Evolutionary conservation across 1,139 yeast species (phyloP).

Genomic region (Blastobotrys illinoisensis): DNA sequence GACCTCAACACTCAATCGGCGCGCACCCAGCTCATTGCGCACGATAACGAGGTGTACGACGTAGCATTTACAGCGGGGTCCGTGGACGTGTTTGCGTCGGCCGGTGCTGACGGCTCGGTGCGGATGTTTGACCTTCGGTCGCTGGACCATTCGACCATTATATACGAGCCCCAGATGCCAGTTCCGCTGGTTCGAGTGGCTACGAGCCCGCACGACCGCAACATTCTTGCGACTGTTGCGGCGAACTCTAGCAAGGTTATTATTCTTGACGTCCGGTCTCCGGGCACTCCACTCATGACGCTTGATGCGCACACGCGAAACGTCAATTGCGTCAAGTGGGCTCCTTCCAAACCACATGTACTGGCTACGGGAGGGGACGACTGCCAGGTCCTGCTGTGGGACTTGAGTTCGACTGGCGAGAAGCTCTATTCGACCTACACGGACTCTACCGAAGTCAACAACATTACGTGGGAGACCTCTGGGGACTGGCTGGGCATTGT

Average conservation of each 20-base stretch:
- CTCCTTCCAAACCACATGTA: constrained; percentile 55
- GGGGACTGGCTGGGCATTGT: constrained; percentile 84
- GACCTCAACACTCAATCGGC: constrained; percentile 73
- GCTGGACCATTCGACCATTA: constrained; percentile 88
- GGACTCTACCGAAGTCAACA: constrained; percentile 66
- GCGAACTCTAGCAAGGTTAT: constrained; percentile 61
- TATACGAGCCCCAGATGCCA: constrained; percentile 65
- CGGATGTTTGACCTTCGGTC: constrained; percentile 86
- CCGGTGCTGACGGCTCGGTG: constrained; percentile 94
- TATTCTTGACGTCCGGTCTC: constrained; percentile 79
- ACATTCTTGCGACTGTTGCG: constrained; percentile 78
- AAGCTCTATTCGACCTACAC: constrained; percentile 50
- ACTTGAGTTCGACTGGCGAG: constrained; percentile 37
- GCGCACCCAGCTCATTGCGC: constrained; percentile 91
- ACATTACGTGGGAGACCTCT: constrained; percentile 63
- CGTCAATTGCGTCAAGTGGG: constrained; percentile 77
- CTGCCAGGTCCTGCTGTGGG: constrained; percentile 87
- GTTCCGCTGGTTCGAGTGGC: constrained; percentile 69
- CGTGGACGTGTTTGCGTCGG: constrained; percentile 79
- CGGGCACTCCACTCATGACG: constrained; percentile 70
- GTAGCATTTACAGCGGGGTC: constrained; percentile 76
- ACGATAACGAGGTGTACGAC: constrained; percentile 91
- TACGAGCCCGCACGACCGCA: constrained; percentile 72
- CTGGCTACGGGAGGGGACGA: constrained; percentile 83
- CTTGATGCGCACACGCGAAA: constrained; percentile 64